Evolutionary conservation across 139 green algal species (phyloP), one percentile per base, ranked within the genome.

Genomic region (Volvox reticuliferus): DNA sequence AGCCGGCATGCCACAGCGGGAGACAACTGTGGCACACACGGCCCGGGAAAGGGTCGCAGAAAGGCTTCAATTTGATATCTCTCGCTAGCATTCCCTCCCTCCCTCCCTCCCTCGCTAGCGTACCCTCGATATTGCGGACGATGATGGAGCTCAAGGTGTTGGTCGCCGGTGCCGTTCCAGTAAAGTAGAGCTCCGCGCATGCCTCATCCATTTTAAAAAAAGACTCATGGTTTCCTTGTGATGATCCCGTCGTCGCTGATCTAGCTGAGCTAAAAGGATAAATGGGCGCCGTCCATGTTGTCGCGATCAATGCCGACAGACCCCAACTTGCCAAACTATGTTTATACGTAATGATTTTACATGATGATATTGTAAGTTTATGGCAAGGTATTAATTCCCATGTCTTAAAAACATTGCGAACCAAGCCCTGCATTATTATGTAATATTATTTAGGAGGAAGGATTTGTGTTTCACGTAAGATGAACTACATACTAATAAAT

Each of bases 171-270:
- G 37, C 69, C 22, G 44, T 33, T 30, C 85, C 85, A 32, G 73
- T 18, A 28, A 89, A 89, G 69, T 89, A 89, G 26, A 89, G 85
- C 28, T 44, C 85, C 0, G 76, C n/a, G 37, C 84, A 81, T 28
- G 68, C 84, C 68, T 80, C 24, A 6, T 89, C 84, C 36, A 50
- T 33, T n/a, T 32, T 33, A 18, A 20, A 79, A 32, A 32, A 20
- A 79, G 33, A 73, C 6, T 24, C 65, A 73, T 73, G 6, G 16
- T 28, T 55, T 55, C 12, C 1, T 26, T 82, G 76, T 20, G 32
- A 28, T 26, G 76, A 63, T 61, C 3, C 24, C 3, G 1, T 61
- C 14, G n/a, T 36, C 2, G 30, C 1, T 26, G 76, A 30, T 55
- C 3, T 50, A 6, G 76, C 21, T 28, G 33, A 32, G 1, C 76